A percentile compares a stretch with the other conserved stretches of the same genome.
These are phyloP conservation scores for Fusarium sp. DNA, from an alignment of 2,329 filamentous ascomycete species.

Conservation along the genomic window DNA sequence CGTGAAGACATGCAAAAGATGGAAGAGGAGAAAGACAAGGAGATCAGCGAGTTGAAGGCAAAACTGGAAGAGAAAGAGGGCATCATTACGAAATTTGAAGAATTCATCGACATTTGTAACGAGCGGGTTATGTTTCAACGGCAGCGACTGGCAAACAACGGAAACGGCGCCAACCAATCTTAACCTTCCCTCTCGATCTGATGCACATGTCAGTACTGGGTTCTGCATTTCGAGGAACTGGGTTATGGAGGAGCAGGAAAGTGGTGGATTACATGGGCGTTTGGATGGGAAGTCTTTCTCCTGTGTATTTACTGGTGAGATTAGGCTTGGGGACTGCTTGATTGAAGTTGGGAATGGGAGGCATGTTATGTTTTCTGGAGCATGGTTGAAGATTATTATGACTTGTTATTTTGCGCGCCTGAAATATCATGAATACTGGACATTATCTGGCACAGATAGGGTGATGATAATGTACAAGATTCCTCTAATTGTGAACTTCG, in stretches of 20 bases:
- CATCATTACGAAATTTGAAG: slow-evolving; percentile 72
- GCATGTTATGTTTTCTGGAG: slow-evolving; percentile 35
- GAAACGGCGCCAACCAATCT: slow-evolving; percentile 44
- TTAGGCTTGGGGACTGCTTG: slow-evolving; percentile 21
- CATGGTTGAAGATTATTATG: slow-evolving; percentile 40
- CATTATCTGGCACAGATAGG: not conserved
- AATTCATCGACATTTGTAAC: slow-evolving; percentile 77
- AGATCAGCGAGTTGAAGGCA: slow-evolving; percentile 67
- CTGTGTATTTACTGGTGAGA: slow-evolving; percentile 26
- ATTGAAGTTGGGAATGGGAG: slow-evolving; percentile 35
- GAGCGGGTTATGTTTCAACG: slow-evolving; percentile 72
- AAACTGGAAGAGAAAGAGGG: slow-evolving; percentile 72
- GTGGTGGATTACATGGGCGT: slow-evolving; percentile 36
- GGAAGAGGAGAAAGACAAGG: slow-evolving; percentile 66
- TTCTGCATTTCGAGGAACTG: slow-evolving; percentile 29
- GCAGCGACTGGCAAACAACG: slow-evolving; percentile 58
- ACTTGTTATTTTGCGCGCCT: slow-evolving; percentile 18
- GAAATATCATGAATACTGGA: slow-evolving; percentile 4
- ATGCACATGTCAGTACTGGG: slow-evolving; percentile 30
- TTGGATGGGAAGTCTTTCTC: slow-evolving; percentile 22
- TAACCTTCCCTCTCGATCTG: slow-evolving; percentile 33
- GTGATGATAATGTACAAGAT: slow-evolving; percentile 14
- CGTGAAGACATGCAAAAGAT: slow-evolving; percentile 67
- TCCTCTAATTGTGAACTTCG: not conserved
- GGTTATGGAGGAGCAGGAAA: slow-evolving; percentile 21